Base-by-base conservation (phyloP, 345 rosid species). In the Laguncularia racemosa region DNA sequence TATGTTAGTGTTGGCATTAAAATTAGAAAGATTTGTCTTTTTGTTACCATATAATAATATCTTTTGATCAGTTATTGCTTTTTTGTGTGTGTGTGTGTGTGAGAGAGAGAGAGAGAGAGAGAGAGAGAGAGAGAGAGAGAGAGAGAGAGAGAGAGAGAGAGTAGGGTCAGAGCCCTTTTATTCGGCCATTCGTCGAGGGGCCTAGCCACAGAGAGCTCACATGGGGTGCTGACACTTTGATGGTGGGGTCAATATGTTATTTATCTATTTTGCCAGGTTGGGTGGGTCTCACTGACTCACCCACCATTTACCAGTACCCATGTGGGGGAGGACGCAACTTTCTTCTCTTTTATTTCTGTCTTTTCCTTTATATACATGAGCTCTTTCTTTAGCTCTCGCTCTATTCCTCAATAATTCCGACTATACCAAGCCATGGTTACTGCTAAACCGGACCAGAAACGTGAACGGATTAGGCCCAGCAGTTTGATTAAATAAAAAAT, bases 161-260 rank as follows among this genome's bases (percentile, higher is more conserved):
- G 40, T 33, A 33, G 40, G 40, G 40, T 6, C 40, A 12, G 1
- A 2, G 19, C 28, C 47, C 19, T 15, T 55, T 19, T 10, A 50
- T 23, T 49, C 14, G 49, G 63, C 56, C 60, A 48, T 56, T 55
- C 23, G 58, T 46, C 55, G 65, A 28, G 73, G 57, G 50, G 57
- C 54, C 59, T 46, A 48, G 48, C 58, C 62, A 50, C 59, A 61
- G 67, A 40, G 61, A 69, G 20, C 46, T 52, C 77, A 69, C 83
- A 72, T 72, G 78, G 71, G 50, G 16, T 21, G 63, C 71, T 62
- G 82, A 68, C 72, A 57, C 14, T 15, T 28, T 19, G 48, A 51
- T 40, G 18, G 18, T 49, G 72, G 73, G 62, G 20, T 73, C 59
- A 2, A 44, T 1, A 12, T 13, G 19, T 40, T 19, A 20, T 44